phyloP scores from a whole-genome alignment of 2,329 filamentous ascomycete species.

The Claviceps spartinae region DNA sequence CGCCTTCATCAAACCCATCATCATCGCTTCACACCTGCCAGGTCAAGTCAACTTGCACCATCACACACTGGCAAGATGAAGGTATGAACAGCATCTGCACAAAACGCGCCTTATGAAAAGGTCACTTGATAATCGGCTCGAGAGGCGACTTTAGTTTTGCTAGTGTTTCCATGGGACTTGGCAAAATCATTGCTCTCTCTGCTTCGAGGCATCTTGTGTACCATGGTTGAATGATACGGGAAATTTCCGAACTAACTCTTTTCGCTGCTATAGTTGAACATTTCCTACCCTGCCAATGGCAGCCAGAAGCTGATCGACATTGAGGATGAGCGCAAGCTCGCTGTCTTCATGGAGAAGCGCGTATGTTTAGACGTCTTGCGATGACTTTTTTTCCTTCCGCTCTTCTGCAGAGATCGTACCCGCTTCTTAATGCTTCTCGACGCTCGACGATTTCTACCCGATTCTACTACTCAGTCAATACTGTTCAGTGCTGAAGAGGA shows the following conservation, averaged over 20 bases:
- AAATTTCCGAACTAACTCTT: constrained; percentile 17
- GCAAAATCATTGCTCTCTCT: background rate
- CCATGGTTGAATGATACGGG: background rate
- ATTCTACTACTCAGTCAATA: no score
- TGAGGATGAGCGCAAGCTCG: constrained; percentile 98
- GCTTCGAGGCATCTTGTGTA: background rate
- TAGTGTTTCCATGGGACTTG: no score
- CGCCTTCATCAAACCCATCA: constrained; percentile 10
- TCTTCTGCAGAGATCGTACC: background rate
- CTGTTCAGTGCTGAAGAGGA: background rate
- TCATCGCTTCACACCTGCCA: constrained; percentile 23
- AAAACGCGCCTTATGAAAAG: background rate
- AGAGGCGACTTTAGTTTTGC: background rate
- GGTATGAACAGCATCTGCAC: constrained; percentile 18
- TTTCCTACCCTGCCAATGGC: constrained; percentile 93
- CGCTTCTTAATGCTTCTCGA: background rate
- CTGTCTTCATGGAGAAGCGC: constrained; percentile 97
- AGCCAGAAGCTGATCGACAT: constrained; percentile 98
- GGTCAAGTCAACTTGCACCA: constrained; percentile 32
- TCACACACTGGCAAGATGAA: constrained; percentile 34
- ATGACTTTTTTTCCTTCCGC: background rate
- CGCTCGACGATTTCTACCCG: background rate
- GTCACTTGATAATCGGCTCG: background rate
- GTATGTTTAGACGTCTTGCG: constrained; percentile 37
- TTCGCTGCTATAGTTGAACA: constrained; percentile 39